Base-by-base conservation (phyloP, 2,329 filamentous ascomycete species). In the Phoma herbarum region DNA sequence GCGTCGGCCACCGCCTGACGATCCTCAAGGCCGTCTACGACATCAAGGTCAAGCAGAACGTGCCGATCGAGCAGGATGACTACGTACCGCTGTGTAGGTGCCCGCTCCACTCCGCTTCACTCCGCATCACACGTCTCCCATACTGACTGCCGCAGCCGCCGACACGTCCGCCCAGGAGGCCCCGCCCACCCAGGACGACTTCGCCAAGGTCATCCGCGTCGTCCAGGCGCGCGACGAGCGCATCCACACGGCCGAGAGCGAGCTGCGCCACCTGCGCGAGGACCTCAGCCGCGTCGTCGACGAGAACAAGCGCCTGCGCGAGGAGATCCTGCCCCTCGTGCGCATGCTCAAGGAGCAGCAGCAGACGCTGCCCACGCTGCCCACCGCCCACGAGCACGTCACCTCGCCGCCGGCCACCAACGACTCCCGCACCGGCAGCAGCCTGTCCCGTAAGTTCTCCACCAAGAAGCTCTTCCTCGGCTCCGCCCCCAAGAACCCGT, bases 11-110 rank as follows among this genome's bases (percentile, higher is more conserved):
- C 80, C 89, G 95, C 60, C 83, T 99, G 70, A 96, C 93, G 22
- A 96, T 99, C 57, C 84, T 99, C 58, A 98, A 97, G 81, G 93
- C 89, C 70, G 93, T 98, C 53, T 98, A 97, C 80, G 93, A 98
- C 73, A 89, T 95, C 73, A 99, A 99, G 81, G 90, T 94, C 76
- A 92, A 92, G 64, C 93, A 97, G 73, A 93, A 96, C 70, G 87
- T 98, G 60, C 90, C 92, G 16, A 86, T 97, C 69, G 94, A 98
- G 74, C 89, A 90, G 61, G 94, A 97, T 71, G 92, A 98, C 77
- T 99, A 97, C 76, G 86, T 97, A 50, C 95, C 95, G 35, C 83
- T 95, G 49, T 95, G 93, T 97, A 88, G 70, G 90, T 57, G 41
- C 51, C 29, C 29, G 28, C 57, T 18, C 5, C 8, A 10, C 16